Conservation (phyloP, 371 early-diverging fungal genomes). For the Apophysomyces elegans region DNA sequence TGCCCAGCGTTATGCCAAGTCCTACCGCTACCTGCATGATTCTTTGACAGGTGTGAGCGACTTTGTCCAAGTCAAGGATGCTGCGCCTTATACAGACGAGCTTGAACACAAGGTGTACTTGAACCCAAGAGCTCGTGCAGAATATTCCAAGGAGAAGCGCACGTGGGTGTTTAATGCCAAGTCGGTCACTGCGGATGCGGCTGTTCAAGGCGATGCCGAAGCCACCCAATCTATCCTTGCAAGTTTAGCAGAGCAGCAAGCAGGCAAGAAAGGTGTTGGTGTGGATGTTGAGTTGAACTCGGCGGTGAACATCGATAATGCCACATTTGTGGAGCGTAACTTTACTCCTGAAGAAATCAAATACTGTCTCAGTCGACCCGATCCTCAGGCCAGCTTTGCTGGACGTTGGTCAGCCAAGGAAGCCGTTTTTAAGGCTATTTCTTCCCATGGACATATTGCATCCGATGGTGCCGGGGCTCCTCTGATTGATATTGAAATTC, state of each 20-base stretch:
- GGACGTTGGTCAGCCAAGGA: constrained; percentile 98
- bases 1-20: constrained; percentile 75
- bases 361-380: constrained; percentile 81
- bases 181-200: constrained; percentile 39
- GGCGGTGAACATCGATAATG: constrained; percentile 82
- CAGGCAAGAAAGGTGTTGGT: constrained; percentile 78
- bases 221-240: constrained; percentile 68
- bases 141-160: constrained; percentile 74
- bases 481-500: constrained; percentile 89
- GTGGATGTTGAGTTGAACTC: constrained; percentile 92
- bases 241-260: constrained; percentile 58
- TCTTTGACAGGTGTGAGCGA: constrained; percentile 84
- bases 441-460: constrained; percentile 73
- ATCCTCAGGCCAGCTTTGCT: constrained; percentile 87
- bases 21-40: constrained; percentile 95
- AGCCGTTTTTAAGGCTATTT: constrained; percentile 94
- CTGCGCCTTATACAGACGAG: constrained; percentile 88
- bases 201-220: constrained; percentile 54
- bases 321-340: constrained; percentile 90
- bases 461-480: constrained; percentile 88
- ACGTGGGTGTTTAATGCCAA: constrained; percentile 77
- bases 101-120: constrained; percentile 88
- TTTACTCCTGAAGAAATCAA: constrained; percentile 81
- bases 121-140: constrained; percentile 90
- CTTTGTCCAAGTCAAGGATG: constrained; percentile 89